Evolutionary conservation across 2,329 filamentous ascomycete genomes (phyloP), one percentile per base, ranked within the genome.

Genomic region (Beauveria pseudobassiana): DNA sequence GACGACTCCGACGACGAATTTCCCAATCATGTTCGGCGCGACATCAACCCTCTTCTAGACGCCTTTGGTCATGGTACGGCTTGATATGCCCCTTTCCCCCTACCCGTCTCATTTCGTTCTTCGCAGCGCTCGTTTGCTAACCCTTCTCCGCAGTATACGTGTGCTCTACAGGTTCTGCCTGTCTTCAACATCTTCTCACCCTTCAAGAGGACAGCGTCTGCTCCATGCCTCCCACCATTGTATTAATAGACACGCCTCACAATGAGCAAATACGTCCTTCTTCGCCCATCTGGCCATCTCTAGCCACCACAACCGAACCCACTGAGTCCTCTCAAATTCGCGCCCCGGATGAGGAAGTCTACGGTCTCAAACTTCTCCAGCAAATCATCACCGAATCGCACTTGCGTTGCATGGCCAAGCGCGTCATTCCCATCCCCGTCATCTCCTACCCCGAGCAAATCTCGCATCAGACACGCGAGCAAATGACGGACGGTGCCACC

Each of bases 381-480:
- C 80, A 81, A 62, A 79, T 86, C 49, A 79, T 84, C 34, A 83
- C 82, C 24, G 83, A 86, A 66, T 80, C 82, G 4, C 82, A 83
- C 63, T 69, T 84, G 43, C 78, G 82, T 62, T 83, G 78, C 66
- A 74, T 84, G 54, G 80, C 82, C 18, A 84, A 81, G 67, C 76
- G 85, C 6, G 77, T 86, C 24, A 78, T 86, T 16, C 80, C 82
- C 3, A 78, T 86, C 30, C 80, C 83, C 22, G 69, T 86, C 59
- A 77, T 86, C 65, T 77, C 73, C 63, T 76, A 74, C 24, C 72
- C 76, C 16, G 68, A 72, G 30, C 63, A 66, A 34, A 40, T 53
- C 40, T 67, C 73, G 42, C 58, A 64, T 38, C 65, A 69, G 9
- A 63, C 66, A 30, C 70, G 65, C 59, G 69, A 73, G 43, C 72